Percentiles rank a stretch among this genome's conserved stretches.
These are phyloP conservation scores for Calonectria multiphialidica DNA, from an alignment of 2,329 filamentous ascomycete species.

Conservation along the genomic window DNA sequence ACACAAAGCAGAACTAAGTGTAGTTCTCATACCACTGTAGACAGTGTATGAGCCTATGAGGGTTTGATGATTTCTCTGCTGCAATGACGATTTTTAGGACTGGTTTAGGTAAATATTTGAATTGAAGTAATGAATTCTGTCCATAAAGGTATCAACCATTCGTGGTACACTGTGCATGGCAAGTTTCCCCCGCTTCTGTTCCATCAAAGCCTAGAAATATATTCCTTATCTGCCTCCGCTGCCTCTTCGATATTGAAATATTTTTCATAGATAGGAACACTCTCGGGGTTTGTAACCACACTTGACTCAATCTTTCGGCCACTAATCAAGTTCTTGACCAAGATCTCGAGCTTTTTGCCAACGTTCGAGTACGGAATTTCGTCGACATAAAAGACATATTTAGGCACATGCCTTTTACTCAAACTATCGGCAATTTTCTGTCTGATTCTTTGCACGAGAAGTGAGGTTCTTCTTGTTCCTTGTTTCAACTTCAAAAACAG, in stretches of 20 bases:
- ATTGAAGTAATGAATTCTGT: background rate
- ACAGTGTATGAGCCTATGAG: too few species aligned
- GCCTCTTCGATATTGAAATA: too few species aligned
- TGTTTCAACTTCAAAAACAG: slow-evolving; percentile 14
- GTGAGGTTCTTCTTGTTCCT: background rate
- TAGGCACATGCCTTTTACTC: slow-evolving; percentile 18
- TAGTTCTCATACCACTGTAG: background rate
- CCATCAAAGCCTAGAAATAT: background rate
- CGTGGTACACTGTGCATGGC: too few species aligned
- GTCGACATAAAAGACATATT: slow-evolving; percentile 5
- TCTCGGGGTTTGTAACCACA: too few species aligned
- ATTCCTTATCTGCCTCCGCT: background rate
- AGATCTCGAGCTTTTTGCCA: slow-evolving; percentile 24
- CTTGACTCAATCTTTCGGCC: background rate
- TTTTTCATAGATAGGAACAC: too few species aligned
- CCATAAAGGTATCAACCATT: background rate
- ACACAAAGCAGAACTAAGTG: background rate
- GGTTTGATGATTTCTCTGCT: background rate
- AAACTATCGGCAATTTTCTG: background rate
- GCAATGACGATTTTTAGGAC: background rate
- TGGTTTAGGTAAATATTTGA: background rate
- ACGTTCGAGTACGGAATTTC: slow-evolving; percentile 15
- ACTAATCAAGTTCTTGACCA: slow-evolving; percentile 18
- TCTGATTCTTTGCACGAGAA: background rate
- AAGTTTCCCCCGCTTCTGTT: too few species aligned